These are phyloP conservation scores for Penicillium crystallinum DNA, from an alignment of 495 filamentous ascomycete genomes.

Conservation along the genomic window DNA sequence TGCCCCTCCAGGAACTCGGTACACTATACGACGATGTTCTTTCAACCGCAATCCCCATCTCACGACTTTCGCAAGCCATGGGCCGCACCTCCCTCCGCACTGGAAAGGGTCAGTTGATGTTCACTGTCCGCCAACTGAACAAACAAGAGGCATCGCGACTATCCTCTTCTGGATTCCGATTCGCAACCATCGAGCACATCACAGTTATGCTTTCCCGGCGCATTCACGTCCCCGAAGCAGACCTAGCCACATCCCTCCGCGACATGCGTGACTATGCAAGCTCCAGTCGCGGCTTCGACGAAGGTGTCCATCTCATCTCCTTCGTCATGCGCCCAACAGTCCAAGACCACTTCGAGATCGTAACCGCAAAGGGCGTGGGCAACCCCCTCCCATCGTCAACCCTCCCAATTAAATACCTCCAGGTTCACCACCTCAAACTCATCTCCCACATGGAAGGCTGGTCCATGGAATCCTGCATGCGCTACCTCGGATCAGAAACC, in stretches of 20 bases:
- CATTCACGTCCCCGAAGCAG: slow-evolving; percentile 61
- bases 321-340: slow-evolving; percentile 68
- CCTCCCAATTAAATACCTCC: slow-evolving; percentile 52
- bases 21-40: slow-evolving; percentile 76
- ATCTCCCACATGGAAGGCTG: slow-evolving; percentile 54
- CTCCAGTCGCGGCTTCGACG: slow-evolving; percentile 45
- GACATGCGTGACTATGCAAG: slow-evolving; percentile 58
- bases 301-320: slow-evolving; percentile 69
- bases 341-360: slow-evolving; percentile 65
- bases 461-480: slow-evolving; percentile 46
- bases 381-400: slow-evolving; percentile 65
- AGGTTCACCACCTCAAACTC: slow-evolving; percentile 53
- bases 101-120: slow-evolving; percentile 71
- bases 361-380: slow-evolving; percentile 58
- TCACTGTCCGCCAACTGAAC: slow-evolving; percentile 65
- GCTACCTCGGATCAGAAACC: slow-evolving; percentile 38
- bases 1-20: slow-evolving; percentile 59
- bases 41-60: slow-evolving; percentile 49
- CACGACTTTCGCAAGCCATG: slow-evolving; percentile 32
- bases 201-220: slow-evolving; percentile 57
- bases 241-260: slow-evolving; percentile 50
- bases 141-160: slow-evolving; percentile 55
- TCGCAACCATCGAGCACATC: slow-evolving; percentile 67
- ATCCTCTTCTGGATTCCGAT: slow-evolving; percentile 69
- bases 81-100: slow-evolving; percentile 32